Evolutionary conservation across 202 grass and related monocot genomes (phyloP), one percentile per base, ranked within the genome.

Genomic region (Setaria viridis): DNA sequence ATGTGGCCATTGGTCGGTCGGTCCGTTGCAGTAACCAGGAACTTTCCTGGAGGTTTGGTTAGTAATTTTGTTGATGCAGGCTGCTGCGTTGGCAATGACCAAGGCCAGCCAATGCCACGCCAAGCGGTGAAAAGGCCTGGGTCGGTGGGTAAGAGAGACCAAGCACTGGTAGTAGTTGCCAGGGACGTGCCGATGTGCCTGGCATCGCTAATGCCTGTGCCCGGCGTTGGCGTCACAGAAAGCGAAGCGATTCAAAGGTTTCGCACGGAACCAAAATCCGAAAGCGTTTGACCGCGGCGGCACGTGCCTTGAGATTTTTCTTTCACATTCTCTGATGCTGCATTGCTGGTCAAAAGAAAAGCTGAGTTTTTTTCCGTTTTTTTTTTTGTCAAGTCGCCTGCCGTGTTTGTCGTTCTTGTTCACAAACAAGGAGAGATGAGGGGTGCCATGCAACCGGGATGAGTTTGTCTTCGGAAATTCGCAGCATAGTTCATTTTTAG

Each of bases 281-380:
- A 19, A 56, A 42, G 54, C n/a, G 5, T 45, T 78, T 78, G 75
- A 78, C 75, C n/a, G n/a, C 75, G 14, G 75, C 57, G 13, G 75
- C 75, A 78, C 75, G 56, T 77, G 74, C 54, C 49, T 58, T 58
- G 33, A 76, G 72, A n/a, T 56, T 73, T 74, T 2, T 4, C 2
- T 34, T 11, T 71, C 43, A 48, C n/a, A 29, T 21, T 14, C 9
- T 47, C 10, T 11, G 11, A 17, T 15, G 42, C 43, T 67, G 30
- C 63, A 9, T 67, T 6, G 7, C 16, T 4, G 6, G 70, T 72
- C 70, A 50, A 72, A 72, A 4, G 70, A 49, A 30, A 32, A 50
- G 45, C 45, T 17, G 5, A 30, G 21, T 11, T 56, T 25, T 25
- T 25, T 25, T 25, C 25, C 25, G 25, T 25, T 25, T 25, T 25